Base-by-base conservation (phyloP, 345 rosid species). In the Gossypium thurberi region DNA sequence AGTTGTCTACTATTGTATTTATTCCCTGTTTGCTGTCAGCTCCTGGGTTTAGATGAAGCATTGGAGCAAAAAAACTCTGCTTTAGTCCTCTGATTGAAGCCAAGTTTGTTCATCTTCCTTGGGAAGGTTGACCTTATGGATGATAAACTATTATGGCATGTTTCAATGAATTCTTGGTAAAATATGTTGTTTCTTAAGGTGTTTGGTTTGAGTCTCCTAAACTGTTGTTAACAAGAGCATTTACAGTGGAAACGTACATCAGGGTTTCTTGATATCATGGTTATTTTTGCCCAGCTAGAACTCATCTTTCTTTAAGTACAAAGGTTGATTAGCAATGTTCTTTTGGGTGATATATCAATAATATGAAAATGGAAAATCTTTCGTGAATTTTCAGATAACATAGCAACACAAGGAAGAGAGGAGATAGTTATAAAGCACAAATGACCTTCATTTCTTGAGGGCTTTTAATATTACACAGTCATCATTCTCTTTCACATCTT, bases 401-500 rank as follows among this genome's bases (percentile, higher is more conserved):
- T 6, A 42, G 28, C 48, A 58, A 57, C 66, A 44, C 12, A 23
- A 9, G 10, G 8, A 9, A 67, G 17, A 13, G 20, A 11, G 14
- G 37, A 23, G 17, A 18, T 18, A 5, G 25, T 57, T 6, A 23
- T 4, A 43, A 33, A 9, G 65, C 74, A 71, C 65, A 58, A 43
- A 58, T 46, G 26, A 65, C 76, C 77, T 50, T 70, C 72, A 63
- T 55, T 65, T 82, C 73, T 47, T 11, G 75, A 60, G 70, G 67
- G 63, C 74, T 52, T 46, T 61, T 3, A 56, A 23, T 56, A 53
- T 44, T 44, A 17, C 47, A 66, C 48, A 59, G 62, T 40, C 58
- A 13, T 65, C 58, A 50, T 77, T 76, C 79, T 78, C 84, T 75
- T 75, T 73, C 68, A 76, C 81, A 73, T 61, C 53, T 74, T 40